These are phyloP conservation scores for Candida jianshihensis DNA, from an alignment of 805 yeast genomes.

Conservation along the genomic window DNA sequence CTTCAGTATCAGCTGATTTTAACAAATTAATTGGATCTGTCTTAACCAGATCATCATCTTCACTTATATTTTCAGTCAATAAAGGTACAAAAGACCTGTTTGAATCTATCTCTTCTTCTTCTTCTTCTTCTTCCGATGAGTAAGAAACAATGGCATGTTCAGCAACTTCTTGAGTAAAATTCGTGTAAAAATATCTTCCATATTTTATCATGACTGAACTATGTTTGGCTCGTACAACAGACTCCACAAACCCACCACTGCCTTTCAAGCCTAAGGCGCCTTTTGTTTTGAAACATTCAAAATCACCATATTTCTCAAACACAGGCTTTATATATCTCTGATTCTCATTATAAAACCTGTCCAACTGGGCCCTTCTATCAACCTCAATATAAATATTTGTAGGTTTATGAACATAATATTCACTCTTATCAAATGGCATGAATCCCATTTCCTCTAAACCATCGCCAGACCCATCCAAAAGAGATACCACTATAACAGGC, in stretches of 20 bases:
- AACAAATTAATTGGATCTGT: background rate
- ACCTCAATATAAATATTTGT: too few species aligned
- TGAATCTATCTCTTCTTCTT: too few species aligned
- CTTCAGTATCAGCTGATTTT: background rate
- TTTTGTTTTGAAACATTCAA: background rate
- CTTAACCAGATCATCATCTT: background rate
- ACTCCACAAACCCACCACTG: background rate
- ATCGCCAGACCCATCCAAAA: too few species aligned
- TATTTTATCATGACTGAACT: background rate
- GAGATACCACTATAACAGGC: too few species aligned
- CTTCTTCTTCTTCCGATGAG: background rate
- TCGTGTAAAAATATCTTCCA: background rate
- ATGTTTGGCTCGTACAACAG: background rate
- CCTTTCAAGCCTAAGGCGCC: background rate
- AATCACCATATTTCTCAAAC: constrained; percentile 2
- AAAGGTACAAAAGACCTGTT: too few species aligned
- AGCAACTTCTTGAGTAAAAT: background rate
- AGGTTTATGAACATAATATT: background rate
- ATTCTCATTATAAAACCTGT: background rate
- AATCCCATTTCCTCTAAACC: background rate
- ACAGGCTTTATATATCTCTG: background rate
- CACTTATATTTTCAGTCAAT: background rate
- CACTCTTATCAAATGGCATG: background rate
- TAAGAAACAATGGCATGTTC: background rate
- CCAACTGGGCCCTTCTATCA: too few species aligned